phyloP scores from a whole-genome alignment of 805 yeast species.

The Starmerella stigmatis region DNA sequence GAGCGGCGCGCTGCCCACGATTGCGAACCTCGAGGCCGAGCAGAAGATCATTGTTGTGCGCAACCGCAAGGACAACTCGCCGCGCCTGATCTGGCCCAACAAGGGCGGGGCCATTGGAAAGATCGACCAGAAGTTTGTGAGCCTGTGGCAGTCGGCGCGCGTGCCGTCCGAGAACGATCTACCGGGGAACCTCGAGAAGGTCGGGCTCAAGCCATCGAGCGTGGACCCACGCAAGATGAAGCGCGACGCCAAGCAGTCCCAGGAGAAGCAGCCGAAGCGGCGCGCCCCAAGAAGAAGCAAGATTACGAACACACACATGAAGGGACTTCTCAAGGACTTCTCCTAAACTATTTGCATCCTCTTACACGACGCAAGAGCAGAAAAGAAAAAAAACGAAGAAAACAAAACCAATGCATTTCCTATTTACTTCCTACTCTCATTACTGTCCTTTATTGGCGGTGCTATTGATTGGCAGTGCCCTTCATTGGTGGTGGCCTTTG shows the following conservation, averaged over 20 bases:
- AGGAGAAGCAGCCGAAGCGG: slow-evolving; percentile 71
- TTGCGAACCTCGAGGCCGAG: slow-evolving; percentile 66
- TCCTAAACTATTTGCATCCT: slow-evolving; percentile 9
- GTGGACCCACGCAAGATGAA: slow-evolving; percentile 94
- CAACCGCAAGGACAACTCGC: slow-evolving; percentile 85
- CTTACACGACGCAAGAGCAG: too few relatives aligned
- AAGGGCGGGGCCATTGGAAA: slow-evolving; percentile 60
- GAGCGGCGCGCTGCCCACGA: slow-evolving; percentile 75
- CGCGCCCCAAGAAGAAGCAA: slow-evolving; percentile 80
- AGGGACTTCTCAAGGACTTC: slow-evolving; percentile 87
- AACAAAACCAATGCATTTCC: not conserved
- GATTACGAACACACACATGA: slow-evolving; percentile 92
- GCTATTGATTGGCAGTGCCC: too few relatives aligned
- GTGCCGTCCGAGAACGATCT: slow-evolving; percentile 75
- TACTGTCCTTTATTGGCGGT: too few relatives aligned
- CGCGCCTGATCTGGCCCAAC: slow-evolving; percentile 88
- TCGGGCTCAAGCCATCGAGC: slow-evolving; percentile 91
- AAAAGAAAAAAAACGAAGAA: not conserved
- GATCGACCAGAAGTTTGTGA: slow-evolving; percentile 72
- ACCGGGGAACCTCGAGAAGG: slow-evolving; percentile 63
- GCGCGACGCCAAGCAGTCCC: slow-evolving; percentile 43
- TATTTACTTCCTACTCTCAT: too few relatives aligned
- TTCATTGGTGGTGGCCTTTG: too few relatives aligned
- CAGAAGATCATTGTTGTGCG: slow-evolving; percentile 72
- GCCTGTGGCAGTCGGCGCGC: slow-evolving; percentile 67